Evolutionary conservation across 352 stramenopile species (phyloP).

Genomic region (Pythium brachiatum): DNA sequence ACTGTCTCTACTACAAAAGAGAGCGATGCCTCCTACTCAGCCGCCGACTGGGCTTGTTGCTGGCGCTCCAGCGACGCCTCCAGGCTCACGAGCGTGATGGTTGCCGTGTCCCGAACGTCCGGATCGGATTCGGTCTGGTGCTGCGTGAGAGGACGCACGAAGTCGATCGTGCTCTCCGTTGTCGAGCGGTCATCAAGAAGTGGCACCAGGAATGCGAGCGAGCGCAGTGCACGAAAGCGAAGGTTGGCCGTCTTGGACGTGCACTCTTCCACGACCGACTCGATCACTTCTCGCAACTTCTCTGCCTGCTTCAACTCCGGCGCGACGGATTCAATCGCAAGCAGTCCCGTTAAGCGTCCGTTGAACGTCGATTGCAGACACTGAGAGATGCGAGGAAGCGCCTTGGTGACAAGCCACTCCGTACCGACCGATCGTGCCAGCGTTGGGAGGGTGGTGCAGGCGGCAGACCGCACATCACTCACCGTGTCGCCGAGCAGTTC

Average conservation of each 20-base stretch:
- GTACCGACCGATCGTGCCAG: conserved; percentile 68
- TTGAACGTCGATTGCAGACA: conserved; percentile 79
- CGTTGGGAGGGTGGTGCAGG: conserved; percentile 59
- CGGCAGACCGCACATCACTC: conserved; percentile 65
- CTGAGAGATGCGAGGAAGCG: conserved; percentile 49
- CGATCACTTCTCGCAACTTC: conserved; percentile 64
- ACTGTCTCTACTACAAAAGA: conserved; percentile 5
- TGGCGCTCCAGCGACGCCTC: conserved; percentile 32
- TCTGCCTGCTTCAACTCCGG: conserved; percentile 59
- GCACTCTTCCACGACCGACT: conserved; percentile 70
- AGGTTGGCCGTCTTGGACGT: conserved; percentile 79
- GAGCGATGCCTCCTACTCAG: neutral
- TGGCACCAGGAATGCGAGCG: conserved; percentile 59
- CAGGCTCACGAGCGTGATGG: conserved; percentile 50
- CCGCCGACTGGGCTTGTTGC: neutral
- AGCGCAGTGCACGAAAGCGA: conserved; percentile 76
- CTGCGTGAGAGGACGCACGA: conserved; percentile 60
- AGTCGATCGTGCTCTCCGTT: conserved; percentile 71
- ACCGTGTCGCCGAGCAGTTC: conserved; percentile 66
- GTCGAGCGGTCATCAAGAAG: conserved; percentile 62
- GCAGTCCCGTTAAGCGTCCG: conserved; percentile 59
- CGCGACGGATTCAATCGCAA: conserved; percentile 66
- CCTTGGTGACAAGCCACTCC: conserved; percentile 77
- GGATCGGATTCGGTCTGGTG: conserved; percentile 64
- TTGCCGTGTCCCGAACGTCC: conserved; percentile 73